Evolutionary conservation across 345 rosid genomes (phyloP).

Genomic region (Excoecaria agallocha): DNA sequence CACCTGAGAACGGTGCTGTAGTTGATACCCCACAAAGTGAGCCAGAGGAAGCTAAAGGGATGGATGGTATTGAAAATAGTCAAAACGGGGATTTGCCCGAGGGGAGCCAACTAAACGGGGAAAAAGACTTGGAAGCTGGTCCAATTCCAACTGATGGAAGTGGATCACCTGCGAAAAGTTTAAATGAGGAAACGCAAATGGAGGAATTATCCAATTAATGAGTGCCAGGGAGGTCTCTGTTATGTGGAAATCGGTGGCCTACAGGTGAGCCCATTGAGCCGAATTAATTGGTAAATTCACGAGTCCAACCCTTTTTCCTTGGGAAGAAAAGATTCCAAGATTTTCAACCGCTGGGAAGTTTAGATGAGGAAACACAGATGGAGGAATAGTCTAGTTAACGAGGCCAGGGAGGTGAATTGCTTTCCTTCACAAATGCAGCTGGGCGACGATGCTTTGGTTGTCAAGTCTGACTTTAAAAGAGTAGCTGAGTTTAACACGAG

Average conservation of each 20-base stretch:
- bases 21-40: constrained; percentile 19
- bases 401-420: too few species aligned
- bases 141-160: constrained; percentile 16
- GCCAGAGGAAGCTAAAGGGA: constrained; percentile 33
- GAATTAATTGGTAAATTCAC: too few species aligned
- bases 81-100: constrained; percentile 29
- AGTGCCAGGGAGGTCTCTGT: neutral
- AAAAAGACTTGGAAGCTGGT: constrained; percentile 20
- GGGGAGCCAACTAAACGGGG: constrained; percentile 17
- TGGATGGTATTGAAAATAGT: constrained; percentile 28
- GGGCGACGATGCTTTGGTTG: neutral
- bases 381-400: constrained; percentile 11
- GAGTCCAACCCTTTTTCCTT: too few species aligned
- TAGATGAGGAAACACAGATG: constrained; percentile 21
- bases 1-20: constrained; percentile 27
- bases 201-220: constrained; percentile 11
- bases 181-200: constrained; percentile 21
- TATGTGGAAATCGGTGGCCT: too few species aligned
- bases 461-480: too few species aligned
- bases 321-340: too few species aligned
- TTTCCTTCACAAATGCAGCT: neutral
- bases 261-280: too few species aligned
- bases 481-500: neutral
- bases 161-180: constrained; percentile 19
- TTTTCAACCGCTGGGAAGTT: neutral